Evolutionary conservation across 2,329 filamentous ascomycete genomes (phyloP).

Genomic region (Epichloe coenophiala): DNA sequence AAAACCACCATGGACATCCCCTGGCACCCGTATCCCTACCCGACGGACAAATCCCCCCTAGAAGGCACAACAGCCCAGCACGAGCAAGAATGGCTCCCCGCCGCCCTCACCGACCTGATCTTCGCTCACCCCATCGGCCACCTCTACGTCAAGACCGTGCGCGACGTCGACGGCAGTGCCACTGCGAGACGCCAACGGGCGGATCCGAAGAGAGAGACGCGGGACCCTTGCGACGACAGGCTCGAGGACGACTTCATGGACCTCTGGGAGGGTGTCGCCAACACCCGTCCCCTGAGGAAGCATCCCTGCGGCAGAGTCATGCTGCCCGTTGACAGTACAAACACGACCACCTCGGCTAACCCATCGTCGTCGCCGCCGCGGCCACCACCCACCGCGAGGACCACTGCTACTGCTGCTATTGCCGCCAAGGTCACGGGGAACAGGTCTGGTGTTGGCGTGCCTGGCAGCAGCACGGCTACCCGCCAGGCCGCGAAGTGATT

Average conservation of each 20-base stretch:
- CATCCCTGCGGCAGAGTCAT: conserved; percentile 8
- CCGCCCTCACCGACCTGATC: no score
- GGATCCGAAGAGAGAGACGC: conserved; percentile 4
- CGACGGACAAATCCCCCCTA: no score
- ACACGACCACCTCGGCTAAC: no score
- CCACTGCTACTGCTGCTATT: background rate
- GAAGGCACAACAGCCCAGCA: no score
- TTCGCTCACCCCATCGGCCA: background rate
- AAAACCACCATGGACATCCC: no score
- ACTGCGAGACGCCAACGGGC: background rate
- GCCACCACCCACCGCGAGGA: no score
- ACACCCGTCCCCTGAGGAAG: conserved; percentile 10
- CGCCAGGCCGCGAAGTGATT: conserved; percentile 1
- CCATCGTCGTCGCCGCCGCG: no score
- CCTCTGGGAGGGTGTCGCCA: conserved; percentile 13
- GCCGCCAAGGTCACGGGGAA: background rate
- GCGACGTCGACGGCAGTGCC: background rate
- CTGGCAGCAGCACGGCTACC: background rate
- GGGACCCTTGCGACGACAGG: conserved; percentile 6
- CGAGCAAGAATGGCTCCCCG: no score
- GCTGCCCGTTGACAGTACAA: conserved; percentile 6
- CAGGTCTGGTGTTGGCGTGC: background rate
- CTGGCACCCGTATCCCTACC: no score
- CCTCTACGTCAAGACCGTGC: conserved; percentile 9
- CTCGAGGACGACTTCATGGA: conserved; percentile 14